phyloP scores from a whole-genome alignment of 768 basidiomycete species.

The Clitopilus hobsonii region DNA sequence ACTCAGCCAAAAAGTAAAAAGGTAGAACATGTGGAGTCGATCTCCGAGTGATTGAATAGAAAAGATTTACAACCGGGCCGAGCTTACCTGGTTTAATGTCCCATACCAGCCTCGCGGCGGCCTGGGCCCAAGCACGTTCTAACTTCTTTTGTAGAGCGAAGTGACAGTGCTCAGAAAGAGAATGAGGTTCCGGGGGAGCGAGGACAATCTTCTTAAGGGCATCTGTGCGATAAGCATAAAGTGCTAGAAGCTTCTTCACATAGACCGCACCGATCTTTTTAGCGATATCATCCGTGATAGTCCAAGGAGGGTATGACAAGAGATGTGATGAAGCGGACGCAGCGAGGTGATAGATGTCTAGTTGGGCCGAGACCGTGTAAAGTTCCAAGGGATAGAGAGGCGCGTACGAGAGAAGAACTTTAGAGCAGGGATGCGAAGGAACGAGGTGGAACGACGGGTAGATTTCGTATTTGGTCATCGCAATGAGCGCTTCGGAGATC shows the following conservation, averaged over 20 bases:
- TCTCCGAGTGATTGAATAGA: neutral
- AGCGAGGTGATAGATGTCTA: constrained; percentile 31
- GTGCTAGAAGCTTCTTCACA: constrained; percentile 20
- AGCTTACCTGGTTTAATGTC: constrained; percentile 30
- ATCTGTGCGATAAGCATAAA: constrained; percentile 18
- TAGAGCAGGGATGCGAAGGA: constrained; percentile 20
- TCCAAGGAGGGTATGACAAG: constrained; percentile 17
- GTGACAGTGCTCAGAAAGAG: constrained; percentile 21
- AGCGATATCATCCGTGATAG: constrained; percentile 20
- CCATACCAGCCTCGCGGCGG: constrained; percentile 30
- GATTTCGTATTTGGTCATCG: constrained; percentile 18
- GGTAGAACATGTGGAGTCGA: no score
- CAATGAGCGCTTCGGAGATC: constrained; percentile 36
- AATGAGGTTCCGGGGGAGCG: constrained; percentile 24
- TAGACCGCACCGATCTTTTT: constrained; percentile 22
- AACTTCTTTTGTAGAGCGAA: constrained; percentile 30
- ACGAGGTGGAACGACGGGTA: constrained; percentile 16
- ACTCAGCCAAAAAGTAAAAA: no score
- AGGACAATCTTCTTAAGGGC: constrained; percentile 22
- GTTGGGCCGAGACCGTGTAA: constrained; percentile 31
- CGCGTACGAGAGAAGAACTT: constrained; percentile 22
- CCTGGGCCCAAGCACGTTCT: constrained; percentile 32
- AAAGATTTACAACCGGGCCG: neutral
- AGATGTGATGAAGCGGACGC: constrained; percentile 24
- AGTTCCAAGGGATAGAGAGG: constrained; percentile 27